Percentiles rank a stretch among this genome's conserved stretches.
These are phyloP conservation scores for Oryza meridionalis DNA, from an alignment of 176 grass and related monocot genomes.

Conservation along the genomic window DNA sequence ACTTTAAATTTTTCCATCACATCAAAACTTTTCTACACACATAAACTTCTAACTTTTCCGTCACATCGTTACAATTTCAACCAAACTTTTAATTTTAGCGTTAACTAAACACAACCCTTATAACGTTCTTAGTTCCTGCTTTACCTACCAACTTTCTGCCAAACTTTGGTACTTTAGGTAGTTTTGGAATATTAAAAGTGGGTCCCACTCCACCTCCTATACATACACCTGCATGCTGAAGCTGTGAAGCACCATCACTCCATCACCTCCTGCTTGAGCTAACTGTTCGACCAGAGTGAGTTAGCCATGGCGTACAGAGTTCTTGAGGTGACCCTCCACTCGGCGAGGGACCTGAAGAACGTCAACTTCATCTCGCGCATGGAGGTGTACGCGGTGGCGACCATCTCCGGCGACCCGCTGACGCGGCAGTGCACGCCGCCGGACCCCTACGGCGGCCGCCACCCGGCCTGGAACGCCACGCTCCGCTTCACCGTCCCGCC, in stretches of 20 bases:
- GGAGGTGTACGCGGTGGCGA: slow-evolving; percentile 68
- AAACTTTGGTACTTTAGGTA: not conserved
- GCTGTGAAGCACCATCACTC: slow-evolving; percentile 8
- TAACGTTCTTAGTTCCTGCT: not conserved
- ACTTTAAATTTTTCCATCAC: too few species aligned
- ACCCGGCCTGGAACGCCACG: slow-evolving; percentile 71
- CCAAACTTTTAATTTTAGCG: too few species aligned
- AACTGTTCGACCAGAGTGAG: not conserved
- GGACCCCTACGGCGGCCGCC: slow-evolving; percentile 54
- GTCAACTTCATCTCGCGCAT: slow-evolving; percentile 73
- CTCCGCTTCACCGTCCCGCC: slow-evolving; percentile 57
- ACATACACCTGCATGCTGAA: slow-evolving; percentile 17
- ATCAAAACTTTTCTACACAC: too few species aligned
- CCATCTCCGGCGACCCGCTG: slow-evolving; percentile 52
- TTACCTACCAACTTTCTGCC: not conserved
- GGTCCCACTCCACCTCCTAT: slow-evolving; percentile 37
- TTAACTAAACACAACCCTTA: too few species aligned
- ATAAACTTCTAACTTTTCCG: too few species aligned
- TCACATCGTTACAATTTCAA: too few species aligned
- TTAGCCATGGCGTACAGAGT: slow-evolving; percentile 57
- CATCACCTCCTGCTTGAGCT: not conserved
- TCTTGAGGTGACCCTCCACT: slow-evolving; percentile 74
- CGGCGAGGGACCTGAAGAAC: slow-evolving; percentile 65
- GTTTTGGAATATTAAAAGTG: not conserved
- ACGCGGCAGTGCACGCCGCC: slow-evolving; percentile 59